A percentile compares a stretch with the other conserved stretches of the same genome.
Conservation (phyloP, 176 grass and related monocot genomes). For the Tillandsia fasciculata region DNA sequence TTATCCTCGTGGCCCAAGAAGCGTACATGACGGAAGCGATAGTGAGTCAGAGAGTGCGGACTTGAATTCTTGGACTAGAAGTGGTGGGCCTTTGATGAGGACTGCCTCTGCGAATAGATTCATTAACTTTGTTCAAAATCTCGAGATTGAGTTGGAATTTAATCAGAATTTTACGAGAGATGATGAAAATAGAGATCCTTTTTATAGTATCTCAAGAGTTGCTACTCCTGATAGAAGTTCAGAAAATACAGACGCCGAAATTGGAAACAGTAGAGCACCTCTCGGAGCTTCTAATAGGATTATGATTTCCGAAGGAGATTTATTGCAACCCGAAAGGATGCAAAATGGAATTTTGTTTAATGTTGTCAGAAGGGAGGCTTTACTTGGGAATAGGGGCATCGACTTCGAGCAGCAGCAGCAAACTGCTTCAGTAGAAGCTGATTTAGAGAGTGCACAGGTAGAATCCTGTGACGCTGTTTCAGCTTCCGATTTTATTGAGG, state of each 20-base stretch:
- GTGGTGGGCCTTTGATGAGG: constrained; percentile 91
- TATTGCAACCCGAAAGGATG: constrained; percentile 79
- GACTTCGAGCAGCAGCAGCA: constrained; percentile 23
- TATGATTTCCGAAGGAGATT: constrained; percentile 79
- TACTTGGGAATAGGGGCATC: constrained; percentile 30
- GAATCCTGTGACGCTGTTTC: constrained; percentile 42
- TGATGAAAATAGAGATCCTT: constrained; percentile 28
- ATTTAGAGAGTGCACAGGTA: constrained; percentile 56
- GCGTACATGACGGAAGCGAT: constrained; percentile 62
- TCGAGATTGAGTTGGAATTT: constrained; percentile 62
- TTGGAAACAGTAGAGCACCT: constrained; percentile 14
- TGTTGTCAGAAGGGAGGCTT: constrained; percentile 62
- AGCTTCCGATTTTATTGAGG: constrained; percentile 26
- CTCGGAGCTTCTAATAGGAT: constrained; percentile 43
- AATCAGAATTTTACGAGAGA: constrained; percentile 31
- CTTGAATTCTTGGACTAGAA: constrained; percentile 83
- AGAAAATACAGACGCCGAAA: constrained; percentile 40
- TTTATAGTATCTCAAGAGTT: constrained; percentile 18
- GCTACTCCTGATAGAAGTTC: constrained; percentile 36
- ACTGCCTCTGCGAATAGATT: constrained; percentile 80
- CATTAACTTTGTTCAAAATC: constrained; percentile 84
- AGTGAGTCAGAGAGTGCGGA: constrained; percentile 86
- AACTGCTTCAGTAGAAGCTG: constrained; percentile 33
- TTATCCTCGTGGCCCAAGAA: constrained; percentile 32
- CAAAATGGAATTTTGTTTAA: constrained; percentile 93